Percentiles rank a stretch among this genome's conserved stretches.
Conservation (phyloP, 2,329 filamentous ascomycete species). For the Talaromyces amestolkiae region DNA sequence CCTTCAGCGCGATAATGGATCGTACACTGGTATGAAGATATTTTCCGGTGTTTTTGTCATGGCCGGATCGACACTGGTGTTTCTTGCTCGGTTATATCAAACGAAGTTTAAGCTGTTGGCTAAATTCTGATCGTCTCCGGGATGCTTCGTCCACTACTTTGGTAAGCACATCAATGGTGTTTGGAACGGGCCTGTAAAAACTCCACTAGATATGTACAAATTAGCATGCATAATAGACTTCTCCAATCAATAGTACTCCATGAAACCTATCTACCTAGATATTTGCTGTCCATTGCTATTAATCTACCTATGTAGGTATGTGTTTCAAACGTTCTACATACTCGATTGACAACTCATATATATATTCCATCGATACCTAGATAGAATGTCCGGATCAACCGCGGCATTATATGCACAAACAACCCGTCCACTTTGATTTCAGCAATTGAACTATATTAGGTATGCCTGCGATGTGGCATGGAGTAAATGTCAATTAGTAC, state of each 20-base stretch:
- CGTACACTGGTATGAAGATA: slow-evolving; percentile 45
- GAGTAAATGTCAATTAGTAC: too few species aligned
- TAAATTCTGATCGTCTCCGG: not conserved
- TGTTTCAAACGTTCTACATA: too few species aligned
- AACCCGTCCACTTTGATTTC: too few species aligned
- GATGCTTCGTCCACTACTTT: not conserved
- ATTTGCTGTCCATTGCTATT: too few species aligned
- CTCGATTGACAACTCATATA: too few species aligned
- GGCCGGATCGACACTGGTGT: slow-evolving; percentile 1
- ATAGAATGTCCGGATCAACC: too few species aligned
- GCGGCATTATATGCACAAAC: too few species aligned
- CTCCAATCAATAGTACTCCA: not conserved
- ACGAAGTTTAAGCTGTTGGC: not conserved
- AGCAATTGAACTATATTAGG: too few species aligned
- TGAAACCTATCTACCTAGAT: too few species aligned
- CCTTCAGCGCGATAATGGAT: slow-evolving; percentile 62
- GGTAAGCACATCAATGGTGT: not conserved
- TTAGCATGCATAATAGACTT: not conserved
- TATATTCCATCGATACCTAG: too few species aligned
- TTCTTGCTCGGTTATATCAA: not conserved
- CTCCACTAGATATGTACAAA: not conserved
- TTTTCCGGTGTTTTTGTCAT: slow-evolving; percentile 9
- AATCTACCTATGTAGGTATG: too few species aligned
- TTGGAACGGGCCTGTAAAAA: not conserved
- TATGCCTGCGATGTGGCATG: too few species aligned